Evolutionary conservation across 495 filamentous ascomycete genomes (phyloP), one percentile per base, ranked within the genome.

Genomic region (Chaetomium cochliodes): DNA sequence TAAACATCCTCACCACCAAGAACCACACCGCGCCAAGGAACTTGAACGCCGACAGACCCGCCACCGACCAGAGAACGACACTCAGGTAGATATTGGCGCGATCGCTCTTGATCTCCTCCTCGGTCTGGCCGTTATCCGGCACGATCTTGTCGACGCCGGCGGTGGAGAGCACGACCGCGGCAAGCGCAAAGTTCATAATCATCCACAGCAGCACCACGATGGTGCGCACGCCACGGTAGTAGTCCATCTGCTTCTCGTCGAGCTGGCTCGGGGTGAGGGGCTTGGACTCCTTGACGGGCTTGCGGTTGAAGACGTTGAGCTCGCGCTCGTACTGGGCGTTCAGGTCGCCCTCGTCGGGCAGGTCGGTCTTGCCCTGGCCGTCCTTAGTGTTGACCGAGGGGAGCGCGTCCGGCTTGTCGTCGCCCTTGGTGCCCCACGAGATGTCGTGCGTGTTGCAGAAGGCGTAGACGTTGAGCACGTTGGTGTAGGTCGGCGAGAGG

Each of bases 391-490:
- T 90, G 57, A 90, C 93, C 6, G 85, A 88, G 15, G 88, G 87
- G 55, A 97, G 82, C 18, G 89, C 91, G 75, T 99, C 96, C 42
- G 89, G 90, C 79, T 97, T 98, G 79, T 99, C 94, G 26, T 94
- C 91, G 77, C 94, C 94, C 82, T 99, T 98, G 77, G 96, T 98
- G 84, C 94, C 94, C 94, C 94, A 99, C 15, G 94, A 97, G 56
- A 99, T 96, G 80, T 99, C 94, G 80, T 99, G 94, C 92, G 94
- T 98, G 80, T 99, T 99, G 86, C 92, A 93, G 86, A 97, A 99
- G 57, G 93, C 92, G 79, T 99, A 99, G 58, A 99, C 92, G 81
- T 93, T 98, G 71, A 99, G 87, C 63, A 99, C 94, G 79, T 99
- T 99, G 88, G 96, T 92, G 79, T 97, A 99, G 25, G 92, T 96